Conservation (phyloP, 106 monocot species). For the Allium cepa region DNA sequence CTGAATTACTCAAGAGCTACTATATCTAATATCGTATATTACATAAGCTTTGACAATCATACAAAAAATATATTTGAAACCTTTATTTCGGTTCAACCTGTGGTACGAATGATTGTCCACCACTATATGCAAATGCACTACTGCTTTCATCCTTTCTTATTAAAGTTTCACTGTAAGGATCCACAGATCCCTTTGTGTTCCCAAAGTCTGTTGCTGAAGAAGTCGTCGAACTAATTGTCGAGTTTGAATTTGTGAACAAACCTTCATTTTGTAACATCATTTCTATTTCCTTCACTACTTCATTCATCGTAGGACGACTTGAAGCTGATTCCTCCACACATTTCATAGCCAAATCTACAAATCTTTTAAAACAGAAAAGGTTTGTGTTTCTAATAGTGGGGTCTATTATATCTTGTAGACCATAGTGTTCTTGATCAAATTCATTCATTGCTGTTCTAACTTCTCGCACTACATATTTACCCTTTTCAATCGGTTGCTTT, state of each 20-base stretch:
- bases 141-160: background rate
- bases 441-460: slow-evolving; percentile 32
- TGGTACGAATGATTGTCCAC: background rate
- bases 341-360: slow-evolving; percentile 42
- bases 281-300: slow-evolving; percentile 58
- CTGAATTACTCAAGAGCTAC: no score
- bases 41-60: no score
- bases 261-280: slow-evolving; percentile 24
- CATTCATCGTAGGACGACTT: slow-evolving; percentile 53
- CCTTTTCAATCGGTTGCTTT: slow-evolving; percentile 35
- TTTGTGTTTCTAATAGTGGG: slow-evolving; percentile 22
- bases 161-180: slow-evolving; percentile 22
- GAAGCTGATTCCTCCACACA: slow-evolving; percentile 36
- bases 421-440: slow-evolving; percentile 28
- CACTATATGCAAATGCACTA: slow-evolving; percentile 8
- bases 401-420: slow-evolving; percentile 46
- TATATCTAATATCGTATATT: no score
- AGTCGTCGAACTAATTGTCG: slow-evolving; percentile 25
- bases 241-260: slow-evolving; percentile 18
- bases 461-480: slow-evolving; percentile 41
- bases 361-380: slow-evolving; percentile 33
- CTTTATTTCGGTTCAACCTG: slow-evolving; percentile 7
- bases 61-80: no score
- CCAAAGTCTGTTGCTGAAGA: slow-evolving; percentile 34
- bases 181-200: background rate